Base-by-base conservation (phyloP, 2,329 filamentous ascomycete genomes). In the Penicillium sp. region DNA sequence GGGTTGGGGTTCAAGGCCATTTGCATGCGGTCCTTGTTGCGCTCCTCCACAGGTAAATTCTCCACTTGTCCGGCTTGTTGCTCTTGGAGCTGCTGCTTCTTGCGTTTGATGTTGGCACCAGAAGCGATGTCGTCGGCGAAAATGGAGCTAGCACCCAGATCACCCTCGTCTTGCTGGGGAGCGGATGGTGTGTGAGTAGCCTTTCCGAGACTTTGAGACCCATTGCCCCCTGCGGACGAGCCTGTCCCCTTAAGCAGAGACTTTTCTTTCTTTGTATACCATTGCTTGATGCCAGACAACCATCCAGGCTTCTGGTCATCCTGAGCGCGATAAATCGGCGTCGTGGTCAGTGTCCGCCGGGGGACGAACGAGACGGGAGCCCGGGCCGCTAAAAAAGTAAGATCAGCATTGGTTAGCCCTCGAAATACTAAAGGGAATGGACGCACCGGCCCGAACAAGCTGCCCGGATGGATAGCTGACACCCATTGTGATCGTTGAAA, bases 1-100 rank as follows among this genome's bases (percentile, higher is more conserved):
- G 92, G 91, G 61, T 88, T 83, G 5, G 94, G 94, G 70, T 96
- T 88, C 43, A 90, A 74, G 26, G 82, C 81, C 51, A 81, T 77
- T 51, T 82, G 81, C 77, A 88, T 82, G 61, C 80, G 80, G 34
- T 79, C 65, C 33, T 67, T 73, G 63, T 82, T 78, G 45, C 77
- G 76, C 23, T 67, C 44, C 36, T 67, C 65, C 24, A 75, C 57
- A 6, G 60, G 51, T 8, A 58, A 29, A 31, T 52, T 42, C 2
- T 31, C 45, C 21, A 60, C 55, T 41, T 54, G 45, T 10, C 49
- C 53, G 8, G 39, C 56, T 24, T 60, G 38, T 46, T 42, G 53
- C 6, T 41, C 55, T 54, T 43, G 52, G 16, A 46, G 55, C 46
- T 26, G 53, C 46, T 42, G 49, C 46, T 60, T 54, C 52, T 59